Evolutionary conservation across 768 basidiomycete genomes (phyloP).

Genomic region (Calocybe cyanea): DNA sequence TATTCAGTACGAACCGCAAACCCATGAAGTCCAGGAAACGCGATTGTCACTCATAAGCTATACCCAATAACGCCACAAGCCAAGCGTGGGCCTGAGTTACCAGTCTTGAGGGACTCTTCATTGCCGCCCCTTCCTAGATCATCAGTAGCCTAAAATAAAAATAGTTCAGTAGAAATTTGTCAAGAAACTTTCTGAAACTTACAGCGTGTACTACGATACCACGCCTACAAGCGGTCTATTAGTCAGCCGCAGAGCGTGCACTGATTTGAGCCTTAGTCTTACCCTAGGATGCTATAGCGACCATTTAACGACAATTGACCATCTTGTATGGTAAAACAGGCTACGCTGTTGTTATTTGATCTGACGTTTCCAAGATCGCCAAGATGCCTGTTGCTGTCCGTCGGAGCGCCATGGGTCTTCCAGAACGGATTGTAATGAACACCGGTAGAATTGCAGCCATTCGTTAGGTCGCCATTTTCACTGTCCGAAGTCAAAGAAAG

Average conservation of each 20-base stretch:
- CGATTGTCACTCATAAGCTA: no score
- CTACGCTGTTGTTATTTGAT: conserved; percentile 56
- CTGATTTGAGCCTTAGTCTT: conserved; percentile 18
- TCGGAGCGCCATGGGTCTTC: conserved; percentile 62
- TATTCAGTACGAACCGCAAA: no score
- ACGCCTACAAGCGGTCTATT: conserved; percentile 40
- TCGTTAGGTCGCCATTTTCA: conserved; percentile 56
- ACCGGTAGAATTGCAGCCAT: conserved; percentile 68
- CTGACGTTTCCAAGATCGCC: conserved; percentile 77
- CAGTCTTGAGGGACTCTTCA: conserved; percentile 71
- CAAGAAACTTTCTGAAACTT: conserved; percentile 16
- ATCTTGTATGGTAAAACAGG: conserved; percentile 57
- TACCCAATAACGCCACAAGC: conserved; percentile 86
- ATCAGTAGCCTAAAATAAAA: conserved; percentile 51
- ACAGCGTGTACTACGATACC: conserved; percentile 74
- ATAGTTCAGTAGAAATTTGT: conserved; percentile 3
- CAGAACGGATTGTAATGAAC: conserved; percentile 74
- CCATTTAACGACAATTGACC: conserved; percentile 63
- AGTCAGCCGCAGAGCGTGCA: not conserved
- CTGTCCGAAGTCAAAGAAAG: conserved; percentile 11
- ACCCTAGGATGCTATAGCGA: conserved; percentile 68
- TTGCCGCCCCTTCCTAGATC: conserved; percentile 72
- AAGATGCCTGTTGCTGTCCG: conserved; percentile 55
- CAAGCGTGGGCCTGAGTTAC: conserved; percentile 69
- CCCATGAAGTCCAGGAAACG: no score